Conservation (phyloP, 176 grass and related monocot genomes). For the Oryza meridionalis region DNA sequence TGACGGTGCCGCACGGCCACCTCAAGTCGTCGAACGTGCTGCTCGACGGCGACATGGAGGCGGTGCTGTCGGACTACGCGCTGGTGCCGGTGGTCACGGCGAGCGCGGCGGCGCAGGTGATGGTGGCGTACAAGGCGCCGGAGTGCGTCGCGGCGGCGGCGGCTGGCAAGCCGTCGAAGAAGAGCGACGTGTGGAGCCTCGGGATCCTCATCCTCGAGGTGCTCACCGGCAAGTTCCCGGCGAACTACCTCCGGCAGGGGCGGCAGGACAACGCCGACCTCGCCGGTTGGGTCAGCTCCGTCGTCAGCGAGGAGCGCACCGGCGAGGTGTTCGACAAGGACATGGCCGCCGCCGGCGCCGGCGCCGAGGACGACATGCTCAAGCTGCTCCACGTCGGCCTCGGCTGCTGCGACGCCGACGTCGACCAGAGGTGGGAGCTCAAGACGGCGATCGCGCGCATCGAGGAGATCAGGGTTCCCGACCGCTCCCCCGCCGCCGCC, state of each 20-base stretch:
- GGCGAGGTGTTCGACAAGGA: slow-evolving; percentile 70
- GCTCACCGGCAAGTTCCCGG: slow-evolving; percentile 70
- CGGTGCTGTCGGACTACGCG: slow-evolving; percentile 79
- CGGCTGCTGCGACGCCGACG: slow-evolving; percentile 68
- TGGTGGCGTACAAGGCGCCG: slow-evolving; percentile 82
- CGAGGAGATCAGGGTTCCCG: slow-evolving; percentile 61
- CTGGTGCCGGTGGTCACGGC: slow-evolving; percentile 77
- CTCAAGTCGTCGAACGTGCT: slow-evolving; percentile 94
- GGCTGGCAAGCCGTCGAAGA: slow-evolving; percentile 68
- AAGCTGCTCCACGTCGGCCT: slow-evolving; percentile 66
- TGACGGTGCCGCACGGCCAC: slow-evolving; percentile 91
- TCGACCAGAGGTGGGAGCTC: slow-evolving; percentile 74
- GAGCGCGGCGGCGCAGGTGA: slow-evolving; percentile 55
- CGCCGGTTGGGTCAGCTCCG: slow-evolving; percentile 57
- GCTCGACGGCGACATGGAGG: slow-evolving; percentile 51
- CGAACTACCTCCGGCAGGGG: slow-evolving; percentile 43
- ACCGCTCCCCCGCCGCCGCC: neutral
- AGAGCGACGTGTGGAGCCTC: slow-evolving; percentile 95
- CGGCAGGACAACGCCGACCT: slow-evolving; percentile 56
- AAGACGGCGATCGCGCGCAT: slow-evolving; percentile 65
- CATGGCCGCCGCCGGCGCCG: neutral
- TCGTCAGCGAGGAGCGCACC: slow-evolving; percentile 53
- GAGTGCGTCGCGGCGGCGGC: slow-evolving; percentile 46
- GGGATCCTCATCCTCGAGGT: slow-evolving; percentile 81
- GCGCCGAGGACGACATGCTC: slow-evolving; percentile 48